A percentile compares a stretch with the other conserved stretches of the same genome.
These are phyloP conservation scores for Backusella sp. DNA, from an alignment of 192 early-diverging fungal species.

Conservation along the genomic window DNA sequence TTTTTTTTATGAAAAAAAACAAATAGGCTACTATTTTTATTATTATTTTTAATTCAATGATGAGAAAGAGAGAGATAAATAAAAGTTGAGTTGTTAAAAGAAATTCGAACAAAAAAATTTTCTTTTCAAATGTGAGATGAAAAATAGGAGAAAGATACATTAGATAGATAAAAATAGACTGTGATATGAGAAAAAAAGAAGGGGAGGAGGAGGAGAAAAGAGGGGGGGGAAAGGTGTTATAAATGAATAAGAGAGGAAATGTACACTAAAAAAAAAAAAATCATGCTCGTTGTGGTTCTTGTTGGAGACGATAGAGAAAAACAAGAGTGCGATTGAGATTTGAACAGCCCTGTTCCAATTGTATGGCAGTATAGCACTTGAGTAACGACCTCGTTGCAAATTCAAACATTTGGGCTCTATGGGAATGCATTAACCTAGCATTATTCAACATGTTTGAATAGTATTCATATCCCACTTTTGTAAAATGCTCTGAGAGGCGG, in stretches of 20 bases:
- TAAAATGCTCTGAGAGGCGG: conserved; percentile 14
- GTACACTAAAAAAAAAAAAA: background rate
- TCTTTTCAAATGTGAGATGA: background rate
- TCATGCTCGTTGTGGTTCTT: conserved; percentile 6
- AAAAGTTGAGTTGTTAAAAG: background rate
- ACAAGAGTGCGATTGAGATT: conserved; percentile 6
- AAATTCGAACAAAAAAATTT: background rate
- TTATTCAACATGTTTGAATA: conserved; percentile 22
- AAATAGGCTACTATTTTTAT: background rate
- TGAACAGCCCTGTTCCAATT: conserved; percentile 16
- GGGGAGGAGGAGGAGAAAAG: background rate
- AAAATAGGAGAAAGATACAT: conserved; percentile 1
- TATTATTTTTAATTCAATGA: background rate
- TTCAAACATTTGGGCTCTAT: conserved; percentile 16
- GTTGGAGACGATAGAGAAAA: conserved; percentile 5
- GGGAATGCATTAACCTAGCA: conserved; percentile 20
- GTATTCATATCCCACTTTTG: conserved; percentile 19
- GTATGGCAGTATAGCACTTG: conserved; percentile 14
- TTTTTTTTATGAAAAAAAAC: background rate
- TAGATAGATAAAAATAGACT: conserved; percentile 1
- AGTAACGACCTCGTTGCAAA: conserved; percentile 8
- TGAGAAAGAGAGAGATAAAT: background rate
- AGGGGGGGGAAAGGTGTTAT: background rate
- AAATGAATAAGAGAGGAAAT: background rate
- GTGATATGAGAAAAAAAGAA: background rate